Base-by-base conservation (phyloP, 768 basidiomycete genomes). In the Tulasnella sp. region DNA sequence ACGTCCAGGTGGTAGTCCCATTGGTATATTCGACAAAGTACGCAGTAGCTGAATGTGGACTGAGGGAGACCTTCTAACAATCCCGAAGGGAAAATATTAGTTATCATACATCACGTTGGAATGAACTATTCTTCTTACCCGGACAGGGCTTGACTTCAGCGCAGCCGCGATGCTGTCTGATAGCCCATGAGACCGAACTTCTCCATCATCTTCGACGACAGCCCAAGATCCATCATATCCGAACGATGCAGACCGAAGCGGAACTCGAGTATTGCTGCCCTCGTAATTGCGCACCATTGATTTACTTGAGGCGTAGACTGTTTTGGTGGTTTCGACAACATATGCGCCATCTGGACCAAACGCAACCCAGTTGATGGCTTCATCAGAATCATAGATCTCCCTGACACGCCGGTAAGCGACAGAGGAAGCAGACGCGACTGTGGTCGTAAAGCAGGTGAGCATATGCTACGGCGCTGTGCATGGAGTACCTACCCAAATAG, bases 301-400 rank as follows among this genome's bases (percentile, higher is more conserved):
- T 0, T 32, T 15, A 41, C 38, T 34, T 23, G 52, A 53, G 10
- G 32, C 9, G 21, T 38, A 24, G 21, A 53, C 19, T 4, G 19
- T 32, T 32, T 15, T 30, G 52, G 52, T 24, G 7, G 52, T 53
- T 23, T 53, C 52, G 32, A 38, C 32, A 34, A 53, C 32, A 41
- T 24, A 30, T 13, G 52, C 52, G 1, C 52, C 52, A 34, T 53
- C 52, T 10, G 52, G 52, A 17, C 52, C 52, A 26, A 53, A 53
- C 15, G 52, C 52, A 17, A 53, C 52, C 52, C 52, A 53, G 52
- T 53, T 53, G 52, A 53, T 53, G 30, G 17, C 23, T 38, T 53
- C 52, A 34, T 30, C 27, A 21, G 52, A 21, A 26, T 53, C 52
- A 41, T 53, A 53, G 52, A 53, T 15, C 29, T 32, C 32, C 38